Evolutionary conservation across 139 green algal species (phyloP).

Genomic region (Tetradesmus lagerheimii): DNA sequence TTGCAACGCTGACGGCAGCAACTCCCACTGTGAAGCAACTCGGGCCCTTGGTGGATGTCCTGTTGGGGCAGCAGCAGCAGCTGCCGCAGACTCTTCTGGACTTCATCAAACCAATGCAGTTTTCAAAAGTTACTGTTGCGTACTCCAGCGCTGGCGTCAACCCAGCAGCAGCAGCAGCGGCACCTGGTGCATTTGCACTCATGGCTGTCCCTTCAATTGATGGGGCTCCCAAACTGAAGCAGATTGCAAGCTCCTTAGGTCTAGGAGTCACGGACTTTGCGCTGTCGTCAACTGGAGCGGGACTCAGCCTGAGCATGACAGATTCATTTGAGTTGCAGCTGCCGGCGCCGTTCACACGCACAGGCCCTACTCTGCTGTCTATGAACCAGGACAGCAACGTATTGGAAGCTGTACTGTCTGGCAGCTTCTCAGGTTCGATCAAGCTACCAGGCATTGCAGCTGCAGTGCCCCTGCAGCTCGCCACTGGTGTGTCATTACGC

Average conservation of each 20-base stretch:
- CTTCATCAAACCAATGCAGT: not conserved
- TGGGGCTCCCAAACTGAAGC: not conserved
- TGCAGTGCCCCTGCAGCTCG: not conserved
- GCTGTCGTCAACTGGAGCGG: not conserved
- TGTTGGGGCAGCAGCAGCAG: not conserved
- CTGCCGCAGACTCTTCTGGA: not conserved
- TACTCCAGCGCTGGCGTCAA: not conserved
- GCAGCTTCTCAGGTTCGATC: not conserved
- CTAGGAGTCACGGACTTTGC: not conserved
- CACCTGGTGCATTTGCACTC: not conserved
- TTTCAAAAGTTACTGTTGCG: not conserved
- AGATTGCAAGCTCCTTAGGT: not conserved
- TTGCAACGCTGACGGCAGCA: not conserved
- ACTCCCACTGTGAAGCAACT: not conserved
- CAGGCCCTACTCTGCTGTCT: not conserved
- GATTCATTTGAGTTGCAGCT: not conserved
- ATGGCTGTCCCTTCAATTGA: not conserved
- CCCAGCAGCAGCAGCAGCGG: not conserved
- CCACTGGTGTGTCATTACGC: not conserved
- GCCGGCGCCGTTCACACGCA: not conserved
- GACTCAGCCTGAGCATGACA: not conserved
- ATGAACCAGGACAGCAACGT: not conserved
- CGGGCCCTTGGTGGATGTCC: not conserved
- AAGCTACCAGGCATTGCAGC: not conserved
- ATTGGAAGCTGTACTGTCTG: not conserved